These are phyloP conservation scores for Kondoa subrosea DNA, from an alignment of 768 basidiomycete species.

Conservation along the genomic window DNA sequence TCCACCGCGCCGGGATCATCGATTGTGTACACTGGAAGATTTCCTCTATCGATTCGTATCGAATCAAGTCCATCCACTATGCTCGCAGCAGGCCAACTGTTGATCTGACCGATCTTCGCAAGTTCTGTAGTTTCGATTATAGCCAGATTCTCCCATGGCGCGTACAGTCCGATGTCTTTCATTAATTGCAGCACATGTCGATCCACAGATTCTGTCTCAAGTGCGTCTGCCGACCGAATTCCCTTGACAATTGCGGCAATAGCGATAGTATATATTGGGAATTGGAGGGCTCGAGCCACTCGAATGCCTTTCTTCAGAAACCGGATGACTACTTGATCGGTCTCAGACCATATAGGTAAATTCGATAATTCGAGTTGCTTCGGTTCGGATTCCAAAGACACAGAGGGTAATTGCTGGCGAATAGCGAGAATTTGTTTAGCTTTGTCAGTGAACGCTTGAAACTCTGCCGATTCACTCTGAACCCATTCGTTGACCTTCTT, in stretches of 20 bases:
- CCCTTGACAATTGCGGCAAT: background rate
- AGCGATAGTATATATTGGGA: background rate
- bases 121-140: conserved; percentile 29
- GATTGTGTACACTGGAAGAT: conserved; percentile 64
- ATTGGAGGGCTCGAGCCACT: background rate
- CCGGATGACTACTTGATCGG: background rate
- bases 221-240: background rate
- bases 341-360: background rate
- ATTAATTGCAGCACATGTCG: conserved; percentile 36
- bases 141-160: conserved; percentile 62
- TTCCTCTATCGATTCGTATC: conserved; percentile 70
- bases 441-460: background rate
- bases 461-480: background rate
- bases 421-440: background rate
- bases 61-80: conserved; percentile 47
- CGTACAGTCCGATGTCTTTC: conserved; percentile 52
- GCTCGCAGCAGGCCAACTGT: background rate
- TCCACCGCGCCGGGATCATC: conserved; percentile 66
- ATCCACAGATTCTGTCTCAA: background rate
- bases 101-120: background rate
- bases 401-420: background rate
- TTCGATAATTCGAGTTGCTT: background rate
- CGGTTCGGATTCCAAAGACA: background rate
- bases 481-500: background rate
- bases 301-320: background rate